Conservation (phyloP, 257 asterid genomes). For the Verbascum thapsus region DNA sequence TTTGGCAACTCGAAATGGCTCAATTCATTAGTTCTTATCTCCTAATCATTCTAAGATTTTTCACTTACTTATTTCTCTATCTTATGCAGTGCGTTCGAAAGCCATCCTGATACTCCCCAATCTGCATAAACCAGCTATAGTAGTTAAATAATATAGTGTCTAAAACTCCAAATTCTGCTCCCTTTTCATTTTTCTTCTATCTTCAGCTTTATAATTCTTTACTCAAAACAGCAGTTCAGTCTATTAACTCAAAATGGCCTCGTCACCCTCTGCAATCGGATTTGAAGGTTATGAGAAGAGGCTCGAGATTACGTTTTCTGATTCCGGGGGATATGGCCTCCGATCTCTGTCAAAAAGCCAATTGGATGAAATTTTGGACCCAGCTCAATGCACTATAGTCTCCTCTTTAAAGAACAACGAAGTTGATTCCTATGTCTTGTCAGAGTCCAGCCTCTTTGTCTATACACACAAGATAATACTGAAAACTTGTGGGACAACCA, state of each 20-base stretch:
- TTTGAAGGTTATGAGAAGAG: constrained; percentile 88
- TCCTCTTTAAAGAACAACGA: constrained; percentile 63
- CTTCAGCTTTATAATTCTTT: constrained; percentile 37
- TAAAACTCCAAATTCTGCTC: constrained; percentile 29
- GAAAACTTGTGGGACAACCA: constrained; percentile 90
- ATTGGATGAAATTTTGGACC: constrained; percentile 67
- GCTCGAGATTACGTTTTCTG: constrained; percentile 68
- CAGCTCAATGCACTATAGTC: constrained; percentile 87
- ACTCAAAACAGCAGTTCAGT: constrained; percentile 29
- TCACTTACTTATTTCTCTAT: neutral
- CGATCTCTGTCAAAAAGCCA: constrained; percentile 60
- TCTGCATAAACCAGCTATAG: constrained; percentile 34
- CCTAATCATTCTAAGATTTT: neutral
- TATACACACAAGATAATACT: constrained; percentile 66
- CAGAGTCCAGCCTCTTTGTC: constrained; percentile 90
- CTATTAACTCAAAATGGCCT: constrained; percentile 47
- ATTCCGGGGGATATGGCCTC: constrained; percentile 55
- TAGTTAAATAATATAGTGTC: constrained; percentile 31
- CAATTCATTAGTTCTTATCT: neutral
- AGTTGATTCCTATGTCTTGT: constrained; percentile 76
- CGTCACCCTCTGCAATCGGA: constrained; percentile 68
- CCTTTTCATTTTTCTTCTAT: constrained; percentile 31
- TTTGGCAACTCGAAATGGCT: neutral
- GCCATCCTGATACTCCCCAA: constrained; percentile 66
- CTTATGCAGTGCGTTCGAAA: constrained; percentile 74